Base-by-base conservation (phyloP, 495 filamentous ascomycete species). In the Tuber magnatum region DNA sequence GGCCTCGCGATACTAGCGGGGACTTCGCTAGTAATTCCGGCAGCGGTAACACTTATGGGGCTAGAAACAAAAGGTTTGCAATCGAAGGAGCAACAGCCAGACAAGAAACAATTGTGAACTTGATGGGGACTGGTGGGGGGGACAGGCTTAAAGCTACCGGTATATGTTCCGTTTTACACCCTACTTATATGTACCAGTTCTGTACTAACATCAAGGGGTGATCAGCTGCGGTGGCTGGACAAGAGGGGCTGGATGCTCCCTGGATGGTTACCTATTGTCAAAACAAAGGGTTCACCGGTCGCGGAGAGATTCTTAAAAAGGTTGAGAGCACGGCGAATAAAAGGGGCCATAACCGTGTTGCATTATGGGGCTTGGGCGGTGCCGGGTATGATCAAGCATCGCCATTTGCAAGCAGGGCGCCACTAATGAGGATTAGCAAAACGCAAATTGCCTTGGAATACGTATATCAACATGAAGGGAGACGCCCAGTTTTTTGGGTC, bases 391-490 rank as follows among this genome's bases (percentile, higher is more conserved):
- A 68, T 24, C 35, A 68, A 46, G 28, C 42, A 51, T 71, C 72
- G 0, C 41, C 9, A 9, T 44, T 9, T 42, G n/a, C 39, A 6
- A 22, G n/a, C 43, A 70, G 65, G 75, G 69, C 10, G 32, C 14
- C 51, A 46, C 43, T 51, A 42, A 76, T 73, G 75, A 71, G 43
- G 4, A 43, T 56, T 71, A 86, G 84, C 18, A 87, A 87, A 78
- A 85, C 85, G 3, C 85, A 87, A 72, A 83, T 86, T 68, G 86
- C 86, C 10, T 84, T 88, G 69, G 83, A 87, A 71, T 86, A 83
- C 75, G 81, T 80, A 22, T 86, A 85, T 76, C 35, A 12, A 16
- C 69, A 40, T 22, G 7, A 61, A 39, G n/a, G 61, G 32, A n/a
- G 6, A 10, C 35, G 24, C 5, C 80, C 77, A 61, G 78, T 86